A percentile compares a stretch with the other conserved stretches of the same genome.
phyloP scores from a whole-genome alignment of 352 stramenopile species.

The Peronospora farinosa region DNA sequence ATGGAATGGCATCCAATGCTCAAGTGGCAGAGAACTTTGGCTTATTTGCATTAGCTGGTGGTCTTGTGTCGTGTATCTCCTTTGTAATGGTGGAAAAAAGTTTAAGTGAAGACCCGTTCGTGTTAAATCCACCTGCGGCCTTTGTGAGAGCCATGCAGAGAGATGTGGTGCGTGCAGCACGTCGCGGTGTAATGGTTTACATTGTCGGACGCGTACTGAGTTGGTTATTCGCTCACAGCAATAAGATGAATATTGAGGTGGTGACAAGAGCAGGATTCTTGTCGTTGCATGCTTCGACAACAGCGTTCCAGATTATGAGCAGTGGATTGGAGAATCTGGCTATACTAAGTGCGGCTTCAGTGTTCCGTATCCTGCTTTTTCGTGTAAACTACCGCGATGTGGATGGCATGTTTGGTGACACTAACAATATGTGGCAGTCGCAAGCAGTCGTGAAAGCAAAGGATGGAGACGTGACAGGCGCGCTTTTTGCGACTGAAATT shows the following conservation, averaged over 20 bases:
- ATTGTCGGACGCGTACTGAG: conserved; percentile 21
- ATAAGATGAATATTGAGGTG: neutral
- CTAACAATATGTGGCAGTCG: conserved; percentile 34
- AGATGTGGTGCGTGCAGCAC: conserved; percentile 38
- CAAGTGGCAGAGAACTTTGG: conserved; percentile 24
- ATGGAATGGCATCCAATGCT: conserved; percentile 17
- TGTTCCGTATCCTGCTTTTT: conserved; percentile 54
- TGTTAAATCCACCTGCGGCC: conserved; percentile 38
- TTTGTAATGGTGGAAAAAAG: conserved; percentile 40
- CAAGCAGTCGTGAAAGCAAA: conserved; percentile 20
- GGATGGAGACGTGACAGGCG: conserved; percentile 25
- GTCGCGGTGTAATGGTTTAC: conserved; percentile 40
- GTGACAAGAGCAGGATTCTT: conserved; percentile 17
- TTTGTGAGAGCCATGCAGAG: conserved; percentile 34
- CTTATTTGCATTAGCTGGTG: conserved; percentile 33
- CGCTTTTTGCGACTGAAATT: conserved; percentile 22
- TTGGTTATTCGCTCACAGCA: conserved; percentile 14
- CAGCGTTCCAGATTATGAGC: conserved; percentile 42
- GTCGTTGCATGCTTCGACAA: conserved; percentile 19
- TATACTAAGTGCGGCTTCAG: conserved; percentile 31
- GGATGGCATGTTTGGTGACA: conserved; percentile 8
- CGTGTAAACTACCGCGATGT: conserved; percentile 33
- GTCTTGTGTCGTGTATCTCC: conserved; percentile 38
- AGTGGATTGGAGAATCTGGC: conserved; percentile 44
- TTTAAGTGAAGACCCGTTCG: conserved; percentile 42